These are phyloP conservation scores for Pleurotus ostreatus DNA, from an alignment of 768 basidiomycete species.

Conservation along the genomic window DNA sequence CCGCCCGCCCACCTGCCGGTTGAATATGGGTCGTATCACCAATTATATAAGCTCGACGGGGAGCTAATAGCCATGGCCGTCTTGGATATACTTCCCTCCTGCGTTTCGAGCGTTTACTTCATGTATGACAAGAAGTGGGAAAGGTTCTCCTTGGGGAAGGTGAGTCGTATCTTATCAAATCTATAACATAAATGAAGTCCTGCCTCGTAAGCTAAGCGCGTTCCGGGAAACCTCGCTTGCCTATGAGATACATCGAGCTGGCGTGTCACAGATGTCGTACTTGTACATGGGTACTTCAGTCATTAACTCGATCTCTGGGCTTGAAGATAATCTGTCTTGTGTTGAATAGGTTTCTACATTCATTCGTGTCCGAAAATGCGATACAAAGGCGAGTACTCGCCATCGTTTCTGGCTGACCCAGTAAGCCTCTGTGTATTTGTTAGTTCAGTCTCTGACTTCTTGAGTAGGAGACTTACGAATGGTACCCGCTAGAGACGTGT, in stretches of 20 bases:
- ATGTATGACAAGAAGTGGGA: slow-evolving; percentile 78
- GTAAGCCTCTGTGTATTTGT: slow-evolving; percentile 33
- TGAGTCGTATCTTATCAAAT: not conserved
- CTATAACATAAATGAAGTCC: not conserved
- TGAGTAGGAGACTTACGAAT: slow-evolving; percentile 68
- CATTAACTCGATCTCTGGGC: slow-evolving; percentile 12
- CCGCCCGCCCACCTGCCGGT: slow-evolving; percentile 59
- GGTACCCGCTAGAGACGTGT: slow-evolving; percentile 66
- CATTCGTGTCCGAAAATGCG: slow-evolving; percentile 92
- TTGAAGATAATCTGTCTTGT: not conserved
- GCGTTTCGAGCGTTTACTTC: slow-evolving; percentile 85
- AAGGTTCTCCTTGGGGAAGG: slow-evolving; percentile 71
- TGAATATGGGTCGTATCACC: slow-evolving; percentile 92
- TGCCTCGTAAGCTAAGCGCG: slow-evolving; percentile 67
- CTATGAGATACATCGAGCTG: slow-evolving; percentile 69
- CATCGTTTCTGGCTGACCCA: slow-evolving; percentile 86
- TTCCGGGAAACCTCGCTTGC: slow-evolving; percentile 76
- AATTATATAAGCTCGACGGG: slow-evolving; percentile 80
- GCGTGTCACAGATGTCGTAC: slow-evolving; percentile 55
- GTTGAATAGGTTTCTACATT: slow-evolving; percentile 80
- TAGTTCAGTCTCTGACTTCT: not conserved
- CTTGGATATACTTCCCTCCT: slow-evolving; percentile 83
- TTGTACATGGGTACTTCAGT: slow-evolving; percentile 77
- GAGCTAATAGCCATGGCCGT: slow-evolving; percentile 82
- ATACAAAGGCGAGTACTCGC: slow-evolving; percentile 91